phyloP scores from a whole-genome alignment of 306 rosid species.

The Acmispon strigosus region DNA sequence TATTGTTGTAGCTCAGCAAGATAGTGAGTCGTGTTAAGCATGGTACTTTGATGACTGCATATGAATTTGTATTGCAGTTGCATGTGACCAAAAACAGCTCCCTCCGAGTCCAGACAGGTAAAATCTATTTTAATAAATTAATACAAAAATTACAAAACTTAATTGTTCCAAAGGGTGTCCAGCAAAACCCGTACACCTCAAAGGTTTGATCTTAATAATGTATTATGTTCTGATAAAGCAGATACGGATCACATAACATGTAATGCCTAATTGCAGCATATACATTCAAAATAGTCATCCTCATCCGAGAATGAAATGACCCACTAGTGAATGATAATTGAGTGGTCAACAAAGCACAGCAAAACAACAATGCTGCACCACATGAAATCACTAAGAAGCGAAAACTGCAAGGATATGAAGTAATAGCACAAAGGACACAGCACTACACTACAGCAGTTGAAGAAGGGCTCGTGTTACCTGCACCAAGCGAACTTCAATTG shows the following conservation, averaged over 20 bases:
- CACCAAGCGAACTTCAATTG: slow-evolving; percentile 92
- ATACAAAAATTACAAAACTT: background rate
- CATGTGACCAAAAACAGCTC: slow-evolving; percentile 2
- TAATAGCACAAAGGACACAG: slow-evolving; percentile 1
- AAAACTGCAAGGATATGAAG: background rate
- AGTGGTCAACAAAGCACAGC: background rate
- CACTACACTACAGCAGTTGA: background rate
- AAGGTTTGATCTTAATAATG: background rate
- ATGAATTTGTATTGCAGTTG: background rate
- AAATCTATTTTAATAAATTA: background rate
- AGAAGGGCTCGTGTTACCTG: slow-evolving; percentile 49
- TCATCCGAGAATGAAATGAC: background rate
- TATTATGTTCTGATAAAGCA: background rate
- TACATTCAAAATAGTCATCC: slow-evolving; percentile 6
- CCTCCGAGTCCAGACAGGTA: background rate
- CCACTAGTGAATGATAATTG: background rate
- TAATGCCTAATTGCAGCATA: background rate
- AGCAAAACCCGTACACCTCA: background rate
- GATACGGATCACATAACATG: background rate
- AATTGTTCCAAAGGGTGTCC: background rate
- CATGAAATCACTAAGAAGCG: background rate
- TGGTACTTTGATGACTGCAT: background rate
- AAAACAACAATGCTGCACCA: background rate
- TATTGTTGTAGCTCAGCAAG: background rate
- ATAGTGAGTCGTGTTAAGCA: background rate